Evolutionary conservation across 2,329 filamentous ascomycete species (phyloP).

Genomic region (Ophiostoma angusticollis): DNA sequence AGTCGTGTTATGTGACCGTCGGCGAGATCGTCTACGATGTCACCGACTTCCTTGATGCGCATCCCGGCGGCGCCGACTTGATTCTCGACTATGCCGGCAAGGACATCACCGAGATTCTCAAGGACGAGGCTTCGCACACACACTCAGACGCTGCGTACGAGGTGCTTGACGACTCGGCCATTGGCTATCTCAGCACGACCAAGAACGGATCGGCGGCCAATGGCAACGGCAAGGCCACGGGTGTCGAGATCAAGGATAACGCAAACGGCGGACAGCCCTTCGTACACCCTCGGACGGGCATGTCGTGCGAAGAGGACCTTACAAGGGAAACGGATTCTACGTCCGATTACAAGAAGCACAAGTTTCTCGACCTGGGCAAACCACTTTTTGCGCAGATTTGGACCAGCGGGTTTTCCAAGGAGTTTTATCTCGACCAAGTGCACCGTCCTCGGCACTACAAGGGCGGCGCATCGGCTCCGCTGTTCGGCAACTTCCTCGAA

Average conservation of each 20-base stretch:
- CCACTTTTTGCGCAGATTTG: constrained; percentile 83
- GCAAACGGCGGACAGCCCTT: constrained; percentile 15
- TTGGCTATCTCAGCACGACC: constrained; percentile 64
- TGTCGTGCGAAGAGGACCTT: constrained; percentile 80
- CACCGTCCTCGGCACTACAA: constrained; percentile 93
- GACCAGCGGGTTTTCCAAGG: constrained; percentile 75
- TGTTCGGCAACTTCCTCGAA: constrained; percentile 98
- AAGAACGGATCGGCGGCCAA: constrained; percentile 37
- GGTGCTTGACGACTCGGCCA: constrained; percentile 72
- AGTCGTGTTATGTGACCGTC: constrained; percentile 88
- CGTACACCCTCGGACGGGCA: constrained; percentile 59
- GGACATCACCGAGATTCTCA: constrained; percentile 71
- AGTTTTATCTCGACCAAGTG: constrained; percentile 95
- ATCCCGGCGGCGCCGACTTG: constrained; percentile 80
- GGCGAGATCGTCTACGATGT: constrained; percentile 90
- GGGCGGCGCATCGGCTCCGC: constrained; percentile 77
- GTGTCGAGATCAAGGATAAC: not conserved
- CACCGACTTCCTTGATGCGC: constrained; percentile 77
- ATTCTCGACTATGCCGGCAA: constrained; percentile 83
- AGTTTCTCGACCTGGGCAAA: constrained; percentile 79
- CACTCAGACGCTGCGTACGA: constrained; percentile 95
- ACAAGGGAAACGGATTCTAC: constrained; percentile 67
- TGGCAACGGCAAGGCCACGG: constrained; percentile 30
- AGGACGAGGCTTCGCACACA: constrained; percentile 67
- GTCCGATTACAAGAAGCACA: constrained; percentile 75